Evolutionary conservation across 73 alveolate genomes (phyloP), one percentile per base, ranked within the genome.

Genomic region (Paramecium octaurelia): DNA sequence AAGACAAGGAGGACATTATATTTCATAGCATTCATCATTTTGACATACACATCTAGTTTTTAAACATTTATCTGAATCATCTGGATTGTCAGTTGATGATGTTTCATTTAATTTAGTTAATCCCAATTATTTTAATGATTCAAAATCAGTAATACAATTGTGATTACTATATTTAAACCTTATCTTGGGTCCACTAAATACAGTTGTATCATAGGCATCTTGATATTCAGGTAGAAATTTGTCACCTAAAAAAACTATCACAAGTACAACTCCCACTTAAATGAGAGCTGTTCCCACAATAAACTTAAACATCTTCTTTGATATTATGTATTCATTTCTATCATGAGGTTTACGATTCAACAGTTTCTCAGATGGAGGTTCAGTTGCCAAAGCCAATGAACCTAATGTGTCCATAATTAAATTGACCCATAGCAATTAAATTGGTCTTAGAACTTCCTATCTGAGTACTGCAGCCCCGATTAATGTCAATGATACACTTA

Each of bases 341-440:
- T 95, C 94, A 76, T 97, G 95, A n/a, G 99, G 99, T 58, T 92
- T 94, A 93, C 97, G 87, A 42, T 80, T 71, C 44, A 97, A 92
- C 59, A 97, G 93, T 34, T 97, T 96, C 42, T 93, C 97, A 87
- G 95, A 93, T 18, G 99, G 99, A 27, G 98, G 99, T 83, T 97
- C 99, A 8, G 99, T 97, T 0, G 99, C 99, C 58, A 97, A 94
- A n/a, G 99, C 99, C 29, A 97, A 84, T 24, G 99, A 95, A 0
- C 99, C 99, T 34, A 97, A 93, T 24, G 99, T 95, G 87, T 98
- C 99, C 99, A 98, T 97, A 24, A 98, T 97, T 92, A 98, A 90
- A 93, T 98, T 98, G 23, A 98, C 98, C 93, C 98, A 95, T 16
- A 95, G 86, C 94, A 95, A 92, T 70, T 95, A 92, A 54, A 95